Conservation (phyloP, 2,329 filamentous ascomycete genomes). For the Neocatenulostroma microsporum region DNA sequence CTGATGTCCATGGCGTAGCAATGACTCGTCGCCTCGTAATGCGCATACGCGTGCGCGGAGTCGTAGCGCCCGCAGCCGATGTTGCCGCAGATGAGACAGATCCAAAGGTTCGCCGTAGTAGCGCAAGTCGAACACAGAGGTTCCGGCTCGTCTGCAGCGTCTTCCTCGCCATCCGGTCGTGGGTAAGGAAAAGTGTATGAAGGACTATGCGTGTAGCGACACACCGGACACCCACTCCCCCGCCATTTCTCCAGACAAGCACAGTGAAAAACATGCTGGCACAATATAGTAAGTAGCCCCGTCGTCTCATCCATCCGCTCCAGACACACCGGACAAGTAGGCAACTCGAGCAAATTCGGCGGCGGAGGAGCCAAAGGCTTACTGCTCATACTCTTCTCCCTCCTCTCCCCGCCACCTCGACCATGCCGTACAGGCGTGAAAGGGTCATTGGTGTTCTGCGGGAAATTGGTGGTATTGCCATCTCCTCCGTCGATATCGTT, state of each 20-base stretch:
- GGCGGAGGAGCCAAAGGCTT: constrained; percentile 67
- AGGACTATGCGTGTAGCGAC: constrained; percentile 70
- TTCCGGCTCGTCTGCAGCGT: constrained; percentile 36
- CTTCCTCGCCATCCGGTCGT: constrained; percentile 20
- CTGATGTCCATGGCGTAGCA: constrained; percentile 87
- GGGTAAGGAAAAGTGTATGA: constrained; percentile 33
- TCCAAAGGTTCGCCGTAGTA: constrained; percentile 77
- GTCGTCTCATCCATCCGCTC: constrained; percentile 98
- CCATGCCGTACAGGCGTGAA: constrained; percentile 40
- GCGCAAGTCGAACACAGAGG: constrained; percentile 79
- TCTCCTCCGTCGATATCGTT: constrained; percentile 32
- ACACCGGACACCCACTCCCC: constrained; percentile 87
- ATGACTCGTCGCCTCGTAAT: constrained; percentile 84
- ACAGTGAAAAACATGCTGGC: constrained; percentile 96
- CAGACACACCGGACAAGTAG: constrained; percentile 91
- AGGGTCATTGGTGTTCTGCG: constrained; percentile 53
- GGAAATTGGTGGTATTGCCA: constrained; percentile 54
- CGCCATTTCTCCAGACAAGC: constrained; percentile 95
- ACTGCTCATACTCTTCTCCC: constrained; percentile 30
- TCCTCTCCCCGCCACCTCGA: constrained; percentile 27
- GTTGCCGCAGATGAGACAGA: constrained; percentile 87
- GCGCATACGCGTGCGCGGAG: constrained; percentile 82
- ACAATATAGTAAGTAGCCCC: constrained; percentile 88
- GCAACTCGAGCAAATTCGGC: constrained; percentile 78
- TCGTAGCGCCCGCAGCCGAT: constrained; percentile 94